phyloP scores from a whole-genome alignment of 306 rosid species.

The Carpinus fangiana region DNA sequence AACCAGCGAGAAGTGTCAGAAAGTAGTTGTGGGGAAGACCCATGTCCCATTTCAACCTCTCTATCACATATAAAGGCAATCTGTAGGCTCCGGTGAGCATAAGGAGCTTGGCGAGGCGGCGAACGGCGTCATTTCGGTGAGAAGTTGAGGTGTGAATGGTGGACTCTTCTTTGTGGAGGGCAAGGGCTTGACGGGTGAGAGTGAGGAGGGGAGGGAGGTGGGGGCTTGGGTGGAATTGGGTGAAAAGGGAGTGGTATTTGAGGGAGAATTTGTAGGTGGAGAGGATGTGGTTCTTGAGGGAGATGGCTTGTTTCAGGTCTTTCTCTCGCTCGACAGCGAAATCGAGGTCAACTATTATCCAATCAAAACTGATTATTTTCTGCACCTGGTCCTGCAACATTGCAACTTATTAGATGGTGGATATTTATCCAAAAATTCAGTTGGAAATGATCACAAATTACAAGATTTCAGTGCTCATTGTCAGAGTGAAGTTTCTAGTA shows the following conservation, averaged over 20 bases:
- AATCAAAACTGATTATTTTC: too few species aligned
- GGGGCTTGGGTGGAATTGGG: conserved; percentile 53
- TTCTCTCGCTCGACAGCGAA: conserved; percentile 67
- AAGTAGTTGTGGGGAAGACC: conserved; percentile 72
- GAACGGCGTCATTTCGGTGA: conserved; percentile 46
- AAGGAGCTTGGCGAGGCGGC: conserved; percentile 63
- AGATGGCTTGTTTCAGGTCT: conserved; percentile 58
- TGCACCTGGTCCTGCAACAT: too few species aligned
- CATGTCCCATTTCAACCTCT: conserved; percentile 79
- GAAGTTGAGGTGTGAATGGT: conserved; percentile 41
- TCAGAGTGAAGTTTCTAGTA: too few species aligned
- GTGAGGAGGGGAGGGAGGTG: conserved; percentile 52
- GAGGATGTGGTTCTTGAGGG: conserved; percentile 60
- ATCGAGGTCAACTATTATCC: conserved; percentile 32
- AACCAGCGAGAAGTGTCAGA: conserved; percentile 56
- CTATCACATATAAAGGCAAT: conserved; percentile 68
- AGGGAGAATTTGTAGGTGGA: conserved; percentile 51
- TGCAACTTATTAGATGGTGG: too few species aligned
- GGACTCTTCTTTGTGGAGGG: conserved; percentile 64
- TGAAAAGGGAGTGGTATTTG: conserved; percentile 51
- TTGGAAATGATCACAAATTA: too few species aligned
- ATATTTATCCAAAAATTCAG: too few species aligned
- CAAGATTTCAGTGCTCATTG: too few species aligned
- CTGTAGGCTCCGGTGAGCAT: conserved; percentile 66
- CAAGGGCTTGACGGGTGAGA: conserved; percentile 57